Evolutionary conservation across 2,329 filamentous ascomycete species (phyloP), one percentile per base, ranked within the genome.

Genomic region (Cladosporium halotolerans): DNA sequence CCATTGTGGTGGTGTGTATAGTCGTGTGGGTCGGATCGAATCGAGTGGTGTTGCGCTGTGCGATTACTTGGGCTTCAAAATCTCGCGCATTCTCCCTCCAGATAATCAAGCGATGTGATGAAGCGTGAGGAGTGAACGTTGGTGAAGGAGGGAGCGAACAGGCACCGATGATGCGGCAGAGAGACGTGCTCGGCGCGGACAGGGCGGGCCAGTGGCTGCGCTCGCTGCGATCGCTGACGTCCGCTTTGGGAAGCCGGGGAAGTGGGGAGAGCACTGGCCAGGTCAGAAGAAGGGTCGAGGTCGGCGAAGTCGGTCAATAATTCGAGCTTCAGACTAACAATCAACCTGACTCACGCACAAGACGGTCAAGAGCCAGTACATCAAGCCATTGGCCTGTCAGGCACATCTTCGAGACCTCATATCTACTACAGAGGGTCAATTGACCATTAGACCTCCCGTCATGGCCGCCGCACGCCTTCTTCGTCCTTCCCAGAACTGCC

Each of bases 401-500:
- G 18, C 4, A 18, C 40, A 16, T 23, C 9, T 18, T 9, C 19
- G 11, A 10, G 2, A 42, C n/a, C n/a, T n/a, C 43, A 45, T 14
- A 32, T 2, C n/a, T 16, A 42, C 28, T 5, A 44, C 10, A 18
- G 14, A 10, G 6, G 10, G 8, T 34, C 16, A 13, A 13, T 18
- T 19, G n/a, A 28, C 14, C 18, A 8, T 16, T n/a, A 11, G 40
- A 11, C 1, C 50, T 2, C 18, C 39, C 42, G 58, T 13, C 38
- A 63, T 63, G 61, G 52, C 60, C 13, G 31, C 57, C 41, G 18
- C 57, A n/a, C 61, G 58, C 32, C 59, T 62, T 43, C 55, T 61
- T 45, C 58, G 58, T 11, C 59, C 60, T 2, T 56, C 56, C 33
- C 49, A 54, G 23, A 46, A 54, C 38, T 61, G 57, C 57, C 46